These are phyloP conservation scores for Aaosphaeria arxii DNA, from an alignment of 2,329 filamentous ascomycete species.

Conservation along the genomic window DNA sequence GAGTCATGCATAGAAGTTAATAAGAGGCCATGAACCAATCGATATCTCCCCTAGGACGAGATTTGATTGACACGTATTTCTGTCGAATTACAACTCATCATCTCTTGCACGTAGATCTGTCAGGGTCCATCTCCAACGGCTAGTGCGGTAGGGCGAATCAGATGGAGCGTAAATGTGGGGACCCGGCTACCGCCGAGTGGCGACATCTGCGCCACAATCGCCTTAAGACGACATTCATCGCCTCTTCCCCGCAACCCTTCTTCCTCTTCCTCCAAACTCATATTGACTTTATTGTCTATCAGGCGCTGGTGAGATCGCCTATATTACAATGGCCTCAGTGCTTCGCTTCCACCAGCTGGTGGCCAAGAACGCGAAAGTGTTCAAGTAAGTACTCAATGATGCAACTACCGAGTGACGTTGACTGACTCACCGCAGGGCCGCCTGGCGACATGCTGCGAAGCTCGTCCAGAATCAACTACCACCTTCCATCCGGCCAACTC, in stretches of 20 bases:
- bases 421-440: constrained; percentile 35
- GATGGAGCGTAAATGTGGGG: no score
- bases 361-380: constrained; percentile 40
- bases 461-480: constrained; percentile 45
- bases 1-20: no score
- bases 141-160: no score
- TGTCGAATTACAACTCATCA: no score
- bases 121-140: no score
- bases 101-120: no score
- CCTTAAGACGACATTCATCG: no score
- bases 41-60: no score
- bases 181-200: no score
- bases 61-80: no score
- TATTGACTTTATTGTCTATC: not conserved
- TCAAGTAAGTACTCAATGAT: constrained; percentile 29
- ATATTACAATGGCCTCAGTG: constrained; percentile 36
- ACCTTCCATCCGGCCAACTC: constrained; percentile 40
- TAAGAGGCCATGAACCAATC: no score
- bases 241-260: not conserved
- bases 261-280: constrained; percentile 15
- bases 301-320: not conserved
- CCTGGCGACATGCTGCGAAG: constrained; percentile 47
- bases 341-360: constrained; percentile 40
- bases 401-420: constrained; percentile 11
- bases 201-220: no score